Base-by-base conservation (phyloP, 495 filamentous ascomycete species). In the Saxispiralis lemnorum region DNA sequence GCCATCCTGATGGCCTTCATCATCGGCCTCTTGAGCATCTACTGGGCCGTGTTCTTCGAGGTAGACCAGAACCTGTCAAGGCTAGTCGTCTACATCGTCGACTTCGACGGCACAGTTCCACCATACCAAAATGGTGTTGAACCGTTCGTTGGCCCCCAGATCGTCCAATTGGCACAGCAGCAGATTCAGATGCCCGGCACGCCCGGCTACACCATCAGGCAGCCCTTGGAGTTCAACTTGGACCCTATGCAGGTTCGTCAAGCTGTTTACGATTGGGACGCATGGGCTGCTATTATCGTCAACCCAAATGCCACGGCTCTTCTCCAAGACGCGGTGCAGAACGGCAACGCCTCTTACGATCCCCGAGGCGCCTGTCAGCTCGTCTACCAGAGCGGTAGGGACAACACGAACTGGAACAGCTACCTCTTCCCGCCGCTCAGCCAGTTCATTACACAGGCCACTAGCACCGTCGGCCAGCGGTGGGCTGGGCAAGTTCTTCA, bases 291-390 rank as follows among this genome's bases (percentile, higher is more conserved):
- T 3, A 63, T 83, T 20, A 66, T 81, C 41, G 61, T 82, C 49
- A 75, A 78, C 47, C 43, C 74, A 9, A 80, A 81, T 49, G 77
- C 79, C 0, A 82, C 76, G 0, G 57, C 64, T 1, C 56, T 79
- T 14, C 63, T 83, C 9, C 66, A 66, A 36, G 51, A 60, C n/a
- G 76, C 77, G 0, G 61, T 81, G 6, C 54, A 58, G 3, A 66
- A 55, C 12, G 71, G 69, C 0, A 80, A 82, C 56, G 49, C 63
- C 3, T 69, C 66, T 12, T 83, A 81, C 52, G 73, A 81, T 42
- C 78, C 77, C 0, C 61, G 65, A 9, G 76, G 73, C 16, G 69
- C 72, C 3, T 66, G 70, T n/a, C 68, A 81, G 46, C 59, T 74
- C 18, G 57, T 81, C 38, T 69, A 70, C 44, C 63, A 73, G 38